A percentile compares a stretch with the other conserved stretches of the same genome.
Evolutionary conservation across 1,139 yeast species (phyloP).

Genomic region (Lipomyces yarrowii): DNA sequence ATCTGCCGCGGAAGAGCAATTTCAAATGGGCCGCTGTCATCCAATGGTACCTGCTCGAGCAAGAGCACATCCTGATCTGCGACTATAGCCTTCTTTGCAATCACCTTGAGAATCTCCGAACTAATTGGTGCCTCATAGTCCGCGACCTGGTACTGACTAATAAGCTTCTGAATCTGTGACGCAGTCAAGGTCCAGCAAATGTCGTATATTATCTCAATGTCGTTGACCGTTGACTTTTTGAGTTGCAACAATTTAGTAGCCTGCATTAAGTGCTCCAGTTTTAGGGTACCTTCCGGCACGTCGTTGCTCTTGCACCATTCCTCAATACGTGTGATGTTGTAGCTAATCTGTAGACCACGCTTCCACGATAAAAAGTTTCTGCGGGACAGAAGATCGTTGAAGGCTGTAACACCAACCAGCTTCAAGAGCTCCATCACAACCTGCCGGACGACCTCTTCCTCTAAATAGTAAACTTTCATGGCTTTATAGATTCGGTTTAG

Average conservation of each 20-base stretch:
- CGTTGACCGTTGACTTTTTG: constrained; percentile 78
- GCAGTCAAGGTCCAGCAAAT: constrained; percentile 94
- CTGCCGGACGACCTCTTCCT: constrained; percentile 79
- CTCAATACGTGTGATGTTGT: constrained; percentile 92
- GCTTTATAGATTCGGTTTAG: constrained; percentile 93
- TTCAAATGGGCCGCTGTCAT: constrained; percentile 80
- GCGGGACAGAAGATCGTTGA: constrained; percentile 94
- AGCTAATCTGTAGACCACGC: constrained; percentile 94
- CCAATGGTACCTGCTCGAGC: constrained; percentile 63
- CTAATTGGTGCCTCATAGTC: constrained; percentile 96
- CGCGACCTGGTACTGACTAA: constrained; percentile 86
- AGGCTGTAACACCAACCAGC: constrained; percentile 90
- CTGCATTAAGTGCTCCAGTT: constrained; percentile 86
- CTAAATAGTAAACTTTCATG: constrained; percentile 88
- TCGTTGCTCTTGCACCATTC: constrained; percentile 99
- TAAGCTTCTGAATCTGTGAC: constrained; percentile 87
- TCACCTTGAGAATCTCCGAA: constrained; percentile 76
- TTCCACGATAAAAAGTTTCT: constrained; percentile 96
- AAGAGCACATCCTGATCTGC: constrained; percentile 42
- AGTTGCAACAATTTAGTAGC: constrained; percentile 92
- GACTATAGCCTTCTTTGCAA: constrained; percentile 79
- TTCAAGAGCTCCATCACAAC: constrained; percentile 82
- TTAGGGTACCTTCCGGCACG: constrained; percentile 85
- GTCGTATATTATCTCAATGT: constrained; percentile 89
- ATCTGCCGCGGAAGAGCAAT: constrained; percentile 82